A percentile compares a stretch with the other conserved stretches of the same genome.
Evolutionary conservation across 129 eudicot genomes (phyloP).

Genomic region (Scalesia atractyloides): DNA sequence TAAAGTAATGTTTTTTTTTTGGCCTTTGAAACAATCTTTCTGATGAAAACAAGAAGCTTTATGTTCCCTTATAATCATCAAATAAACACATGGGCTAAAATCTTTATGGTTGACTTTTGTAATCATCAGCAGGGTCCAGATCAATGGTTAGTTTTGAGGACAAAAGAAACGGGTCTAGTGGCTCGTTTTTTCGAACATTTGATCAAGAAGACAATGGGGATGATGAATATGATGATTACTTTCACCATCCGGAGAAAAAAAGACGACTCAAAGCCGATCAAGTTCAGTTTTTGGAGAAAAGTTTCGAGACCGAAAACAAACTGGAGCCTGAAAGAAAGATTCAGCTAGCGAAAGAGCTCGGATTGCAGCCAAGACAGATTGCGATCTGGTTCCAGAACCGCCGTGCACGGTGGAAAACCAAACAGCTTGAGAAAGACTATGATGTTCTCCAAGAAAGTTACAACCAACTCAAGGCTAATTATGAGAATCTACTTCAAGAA

Average conservation of each 20-base stretch:
- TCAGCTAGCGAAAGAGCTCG: slow-evolving; percentile 94
- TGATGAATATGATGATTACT: slow-evolving; percentile 79
- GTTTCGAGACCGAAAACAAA: slow-evolving; percentile 74
- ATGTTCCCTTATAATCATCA: not conserved
- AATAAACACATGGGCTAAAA: slow-evolving; percentile 16
- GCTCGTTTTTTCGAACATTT: slow-evolving; percentile 41
- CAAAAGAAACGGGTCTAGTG: slow-evolving; percentile 39
- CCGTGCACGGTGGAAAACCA: slow-evolving; percentile 90
- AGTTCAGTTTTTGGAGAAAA: slow-evolving; percentile 78
- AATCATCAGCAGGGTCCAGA: slow-evolving; percentile 58
- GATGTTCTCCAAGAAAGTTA: slow-evolving; percentile 64
- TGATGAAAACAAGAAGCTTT: slow-evolving; percentile 3
- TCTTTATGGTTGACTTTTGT: slow-evolving; percentile 34
- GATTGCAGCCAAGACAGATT: slow-evolving; percentile 91
- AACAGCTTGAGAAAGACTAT: slow-evolving; percentile 78
- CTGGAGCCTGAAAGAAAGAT: slow-evolving; percentile 91
- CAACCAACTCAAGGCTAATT: slow-evolving; percentile 68
- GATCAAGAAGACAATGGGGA: slow-evolving; percentile 70
- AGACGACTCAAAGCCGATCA: slow-evolving; percentile 77
- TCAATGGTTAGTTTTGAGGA: slow-evolving; percentile 81
- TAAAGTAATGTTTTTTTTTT: no score
- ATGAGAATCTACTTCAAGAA: slow-evolving; percentile 65
- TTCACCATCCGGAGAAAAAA: slow-evolving; percentile 85
- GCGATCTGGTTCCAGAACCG: slow-evolving; percentile 96
- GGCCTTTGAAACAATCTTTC: no score